Base-by-base conservation (phyloP, 129 eudicot genomes). In the sunflower (Helianthus annuus) region DNA sequence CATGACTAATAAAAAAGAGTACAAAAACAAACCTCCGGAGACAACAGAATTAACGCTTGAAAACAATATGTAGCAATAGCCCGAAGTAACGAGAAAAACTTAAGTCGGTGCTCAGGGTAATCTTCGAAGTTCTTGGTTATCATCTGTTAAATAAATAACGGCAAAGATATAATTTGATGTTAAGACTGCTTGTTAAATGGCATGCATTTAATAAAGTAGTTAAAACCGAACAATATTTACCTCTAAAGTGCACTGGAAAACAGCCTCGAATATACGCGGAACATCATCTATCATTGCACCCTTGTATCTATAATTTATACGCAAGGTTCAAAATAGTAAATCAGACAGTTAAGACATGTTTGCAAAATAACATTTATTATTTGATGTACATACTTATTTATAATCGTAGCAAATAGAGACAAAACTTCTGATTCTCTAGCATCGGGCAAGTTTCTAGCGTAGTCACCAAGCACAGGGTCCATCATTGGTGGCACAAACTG, bases 401-500 rank as follows among this genome's bases (percentile, higher is more conserved):
- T 91, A 56, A 95, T 95, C 16, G 99, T 95, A 13, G 99, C 99
- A 57, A 84, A 95, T 2, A 95, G 97, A 54, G 99, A 91, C 27
- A 95, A 80, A 66, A 95, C 99, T 88, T 95, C 99, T 0, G 99
- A 88, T 81, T 95, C 99, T 66, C 99, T 83, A 64, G 97, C 99
- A 83, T 91, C 99, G 39, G 99, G 99, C 74, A 95, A 57, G 69
- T 95, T 95, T 70, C 99, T 77, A 15, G 99, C 96, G 78, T 95
- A 95, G 70, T 95, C 99, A 75, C 91, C 97, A 64, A 95, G 96
- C 32, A 95, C 96, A 32, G 97, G 97, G 70, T 95, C 99, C 99
- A 95, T 95, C 99, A 95, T 95, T 13, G 97, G 99, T 17, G 97
- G 99, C 57, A 95, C 99, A 80, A 91, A 95, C 51, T 95, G 97